Evolutionary conservation across 2,329 filamentous ascomycete species (phyloP).

Genomic region (Trichoderma arundinaceum): DNA sequence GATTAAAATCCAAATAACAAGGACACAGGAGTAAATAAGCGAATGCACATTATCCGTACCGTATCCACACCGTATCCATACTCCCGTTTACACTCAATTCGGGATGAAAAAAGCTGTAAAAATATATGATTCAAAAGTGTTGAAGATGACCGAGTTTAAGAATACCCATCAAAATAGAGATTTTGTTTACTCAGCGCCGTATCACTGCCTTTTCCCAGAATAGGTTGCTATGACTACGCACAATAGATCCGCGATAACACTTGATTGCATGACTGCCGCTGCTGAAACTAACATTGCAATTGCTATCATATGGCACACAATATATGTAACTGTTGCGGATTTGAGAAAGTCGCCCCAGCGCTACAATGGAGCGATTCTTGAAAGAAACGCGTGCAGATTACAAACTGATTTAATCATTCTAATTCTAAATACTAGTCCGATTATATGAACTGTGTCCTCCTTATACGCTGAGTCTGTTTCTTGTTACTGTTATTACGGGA

Average conservation of each 20-base stretch:
- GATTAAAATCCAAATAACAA: not conserved
- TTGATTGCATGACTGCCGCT: not conserved
- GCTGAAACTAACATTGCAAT: not conserved
- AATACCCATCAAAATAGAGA: not conserved
- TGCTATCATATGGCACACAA: not conserved
- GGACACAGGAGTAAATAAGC: not conserved
- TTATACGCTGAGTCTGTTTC: too few species aligned
- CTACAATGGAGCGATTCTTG: too few species aligned
- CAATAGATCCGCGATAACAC: not conserved
- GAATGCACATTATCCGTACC: not conserved
- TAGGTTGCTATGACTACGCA: not conserved
- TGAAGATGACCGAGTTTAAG: not conserved
- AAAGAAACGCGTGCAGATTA: too few species aligned
- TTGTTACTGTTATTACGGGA: not conserved
- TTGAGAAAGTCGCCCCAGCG: too few species aligned
- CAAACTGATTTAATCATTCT: too few species aligned
- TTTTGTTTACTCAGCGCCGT: not conserved
- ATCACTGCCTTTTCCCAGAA: not conserved
- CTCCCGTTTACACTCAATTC: not conserved
- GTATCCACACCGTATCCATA: conserved; percentile 17
- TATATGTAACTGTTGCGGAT: not conserved
- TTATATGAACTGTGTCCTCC: too few species aligned
- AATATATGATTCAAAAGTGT: not conserved
- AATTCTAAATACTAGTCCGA: too few species aligned
- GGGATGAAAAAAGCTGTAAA: not conserved